Evolutionary conservation across 257 asterid genomes (phyloP).

Genomic region (Plantago ovata): DNA sequence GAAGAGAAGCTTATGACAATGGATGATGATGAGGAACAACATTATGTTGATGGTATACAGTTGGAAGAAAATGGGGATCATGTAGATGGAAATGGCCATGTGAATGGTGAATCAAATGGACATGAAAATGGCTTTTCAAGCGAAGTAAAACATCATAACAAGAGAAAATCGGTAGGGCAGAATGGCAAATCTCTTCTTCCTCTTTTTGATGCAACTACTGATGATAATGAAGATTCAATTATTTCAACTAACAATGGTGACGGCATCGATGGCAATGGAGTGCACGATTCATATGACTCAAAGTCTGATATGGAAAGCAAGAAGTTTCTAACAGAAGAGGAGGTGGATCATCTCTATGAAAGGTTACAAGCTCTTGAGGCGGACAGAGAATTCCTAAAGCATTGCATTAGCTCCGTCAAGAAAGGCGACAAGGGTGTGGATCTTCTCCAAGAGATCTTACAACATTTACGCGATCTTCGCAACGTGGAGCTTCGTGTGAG

Average conservation of each 20-base stretch:
- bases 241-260: conserved; percentile 29
- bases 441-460: conserved; percentile 87
- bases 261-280: conserved; percentile 36
- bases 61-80: conserved; percentile 30
- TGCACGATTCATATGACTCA: conserved; percentile 29
- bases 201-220: conserved; percentile 67
- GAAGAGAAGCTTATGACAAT: conserved; percentile 72
- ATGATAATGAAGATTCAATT: conserved; percentile 39
- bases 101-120: conserved; percentile 33
- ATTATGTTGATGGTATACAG: conserved; percentile 43
- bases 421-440: conserved; percentile 92
- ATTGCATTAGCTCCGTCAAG: conserved; percentile 76
- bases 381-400: conserved; percentile 84
- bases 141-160: conserved; percentile 35
- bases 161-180: conserved; percentile 30
- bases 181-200: conserved; percentile 84
- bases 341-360: conserved; percentile 81
- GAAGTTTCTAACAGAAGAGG: conserved; percentile 68
- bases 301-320: conserved; percentile 39
- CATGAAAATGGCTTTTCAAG: conserved; percentile 46
- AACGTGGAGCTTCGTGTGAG: conserved; percentile 67
- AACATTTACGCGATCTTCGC: conserved; percentile 72
- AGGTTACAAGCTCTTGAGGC: conserved; percentile 94
- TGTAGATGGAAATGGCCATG: conserved; percentile 25
- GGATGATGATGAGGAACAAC: conserved; percentile 45